Evolutionary conservation across 345 rosid species (phyloP).

Genomic region (Hibiscus trionum): DNA sequence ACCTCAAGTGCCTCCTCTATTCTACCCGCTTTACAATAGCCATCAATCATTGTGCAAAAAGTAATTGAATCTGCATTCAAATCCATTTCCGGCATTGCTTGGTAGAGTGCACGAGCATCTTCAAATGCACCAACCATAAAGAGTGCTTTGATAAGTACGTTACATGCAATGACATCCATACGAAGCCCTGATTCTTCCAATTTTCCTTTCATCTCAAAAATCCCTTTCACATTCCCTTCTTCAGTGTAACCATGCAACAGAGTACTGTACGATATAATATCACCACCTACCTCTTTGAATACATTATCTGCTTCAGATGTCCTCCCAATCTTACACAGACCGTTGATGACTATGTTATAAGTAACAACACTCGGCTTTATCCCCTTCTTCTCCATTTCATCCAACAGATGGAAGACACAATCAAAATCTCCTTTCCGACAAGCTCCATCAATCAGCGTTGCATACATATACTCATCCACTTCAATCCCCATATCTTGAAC

Average conservation of each 20-base stretch:
- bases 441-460: slow-evolving; percentile 62
- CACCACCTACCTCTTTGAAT: slow-evolving; percentile 52
- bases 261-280: slow-evolving; percentile 52
- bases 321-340: slow-evolving; percentile 63
- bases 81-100: slow-evolving; percentile 47
- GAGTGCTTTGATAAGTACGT: slow-evolving; percentile 61
- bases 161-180: slow-evolving; percentile 68
- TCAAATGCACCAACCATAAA: slow-evolving; percentile 64
- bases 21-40: slow-evolving; percentile 51
- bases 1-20: slow-evolving; percentile 71
- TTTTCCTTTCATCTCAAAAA: slow-evolving; percentile 44
- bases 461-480: slow-evolving; percentile 62
- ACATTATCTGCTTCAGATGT: slow-evolving; percentile 58
- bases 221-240: slow-evolving; percentile 46
- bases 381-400: slow-evolving; percentile 67
- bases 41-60: slow-evolving; percentile 46
- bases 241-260: slow-evolving; percentile 55
- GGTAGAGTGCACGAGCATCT: slow-evolving; percentile 56
- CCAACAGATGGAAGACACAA: slow-evolving; percentile 40
- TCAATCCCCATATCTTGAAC: slow-evolving; percentile 41
- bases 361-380: slow-evolving; percentile 49
- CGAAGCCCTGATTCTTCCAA: slow-evolving; percentile 39
- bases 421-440: slow-evolving; percentile 52
- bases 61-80: slow-evolving; percentile 55
- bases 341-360: slow-evolving; percentile 56